These are phyloP conservation scores for Leccinum boreale DNA, from an alignment of 768 basidiomycete species.

Conservation along the genomic window DNA sequence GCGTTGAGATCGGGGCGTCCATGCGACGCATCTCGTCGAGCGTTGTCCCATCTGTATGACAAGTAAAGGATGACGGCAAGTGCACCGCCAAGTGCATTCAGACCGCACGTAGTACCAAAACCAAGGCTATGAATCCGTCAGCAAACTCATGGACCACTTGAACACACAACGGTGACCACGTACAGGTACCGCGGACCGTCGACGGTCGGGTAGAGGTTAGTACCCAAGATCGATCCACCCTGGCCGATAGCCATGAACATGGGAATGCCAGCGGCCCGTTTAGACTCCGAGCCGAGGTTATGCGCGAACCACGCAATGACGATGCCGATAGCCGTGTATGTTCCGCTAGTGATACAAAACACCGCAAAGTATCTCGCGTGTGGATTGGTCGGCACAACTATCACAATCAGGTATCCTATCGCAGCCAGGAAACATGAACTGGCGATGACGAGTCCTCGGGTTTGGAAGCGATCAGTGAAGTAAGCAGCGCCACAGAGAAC, in stretches of 20 bases:
- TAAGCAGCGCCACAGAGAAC: constrained; percentile 58
- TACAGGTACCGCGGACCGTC: constrained; percentile 68
- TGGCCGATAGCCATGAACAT: constrained; percentile 82
- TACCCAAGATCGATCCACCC: constrained; percentile 68
- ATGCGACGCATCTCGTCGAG: constrained; percentile 46
- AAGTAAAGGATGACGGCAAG: constrained; percentile 49
- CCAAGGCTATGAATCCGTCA: constrained; percentile 38
- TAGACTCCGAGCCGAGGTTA: constrained; percentile 75
- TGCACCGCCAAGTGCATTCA: constrained; percentile 12
- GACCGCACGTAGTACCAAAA: constrained; percentile 49
- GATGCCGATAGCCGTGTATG: constrained; percentile 72
- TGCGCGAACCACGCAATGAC: constrained; percentile 79
- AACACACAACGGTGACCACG: constrained; percentile 15
- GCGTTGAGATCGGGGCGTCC: constrained; percentile 46
- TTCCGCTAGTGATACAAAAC: constrained; percentile 74
- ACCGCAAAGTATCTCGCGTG: constrained; percentile 73
- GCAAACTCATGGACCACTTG: not conserved
- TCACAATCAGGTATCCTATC: constrained; percentile 58
- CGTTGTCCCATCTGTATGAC: constrained; percentile 63
- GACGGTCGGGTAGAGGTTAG: constrained; percentile 63
- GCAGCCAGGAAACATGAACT: constrained; percentile 29
- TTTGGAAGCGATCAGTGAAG: constrained; percentile 64
- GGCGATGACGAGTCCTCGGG: constrained; percentile 43
- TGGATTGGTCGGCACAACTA: constrained; percentile 49
- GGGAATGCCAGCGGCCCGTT: constrained; percentile 72